Percentiles rank a stretch among this genome's conserved stretches.
These are phyloP conservation scores for Eucalyptus regnans DNA, from an alignment of 345 rosid species.

Conservation along the genomic window DNA sequence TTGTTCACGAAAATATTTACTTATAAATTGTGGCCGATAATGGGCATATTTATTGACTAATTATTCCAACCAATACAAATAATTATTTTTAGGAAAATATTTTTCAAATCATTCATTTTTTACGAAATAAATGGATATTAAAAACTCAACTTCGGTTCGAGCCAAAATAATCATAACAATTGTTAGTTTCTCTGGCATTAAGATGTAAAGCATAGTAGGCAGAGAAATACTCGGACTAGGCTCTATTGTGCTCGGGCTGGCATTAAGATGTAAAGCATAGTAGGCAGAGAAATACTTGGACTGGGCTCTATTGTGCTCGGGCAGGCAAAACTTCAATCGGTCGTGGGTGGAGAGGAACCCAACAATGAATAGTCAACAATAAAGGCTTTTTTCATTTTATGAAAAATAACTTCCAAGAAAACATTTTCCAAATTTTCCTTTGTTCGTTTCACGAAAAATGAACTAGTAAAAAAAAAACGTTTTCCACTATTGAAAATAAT, in stretches of 20 bases:
- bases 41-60: rapidly evolving
- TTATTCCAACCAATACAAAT: too few species aligned
- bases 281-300: too few species aligned
- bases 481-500: too few species aligned
- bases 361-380: neutral
- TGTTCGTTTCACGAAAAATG: too few species aligned
- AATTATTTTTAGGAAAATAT: too few species aligned
- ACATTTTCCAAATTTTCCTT: rapidly evolving
- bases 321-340: neutral
- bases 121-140: rapidly evolving
- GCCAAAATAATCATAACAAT: neutral
- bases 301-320: neutral
- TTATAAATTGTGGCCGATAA: too few species aligned
- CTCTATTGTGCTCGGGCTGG: neutral
- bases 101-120: too few species aligned
- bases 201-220: neutral
- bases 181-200: neutral
- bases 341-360: neutral
- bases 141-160: too few species aligned
- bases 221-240: neutral
- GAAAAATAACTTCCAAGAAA: rapidly evolving
- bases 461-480: rapidly evolving
- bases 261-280: neutral
- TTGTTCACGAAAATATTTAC: rapidly evolving
- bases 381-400: too few species aligned